A percentile compares a stretch with the other conserved stretches of the same genome.
These are phyloP conservation scores for Lentithecium fluviatile DNA, from an alignment of 495 filamentous ascomycete species.

Conservation along the genomic window DNA sequence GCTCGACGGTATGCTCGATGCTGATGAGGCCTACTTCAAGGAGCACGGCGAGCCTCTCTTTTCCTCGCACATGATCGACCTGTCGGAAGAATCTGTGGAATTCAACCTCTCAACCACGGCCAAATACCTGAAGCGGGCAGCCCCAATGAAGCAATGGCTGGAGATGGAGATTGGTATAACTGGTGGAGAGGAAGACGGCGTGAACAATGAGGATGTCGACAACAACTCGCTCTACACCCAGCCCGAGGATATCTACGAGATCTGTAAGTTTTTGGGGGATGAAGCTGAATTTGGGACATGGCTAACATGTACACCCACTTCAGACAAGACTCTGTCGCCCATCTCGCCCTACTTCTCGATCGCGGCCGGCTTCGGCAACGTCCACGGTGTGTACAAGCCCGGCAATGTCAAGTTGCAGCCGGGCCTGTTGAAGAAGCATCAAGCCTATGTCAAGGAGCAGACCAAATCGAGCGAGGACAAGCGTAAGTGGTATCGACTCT, in stretches of 20 bases:
- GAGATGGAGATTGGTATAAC: slow-evolving; percentile 98
- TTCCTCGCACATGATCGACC: slow-evolving; percentile 95
- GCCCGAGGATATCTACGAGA: slow-evolving; percentile 88
- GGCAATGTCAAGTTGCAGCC: slow-evolving; percentile 96
- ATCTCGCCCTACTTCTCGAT: slow-evolving; percentile 96
- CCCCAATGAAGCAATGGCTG: slow-evolving; percentile 96
- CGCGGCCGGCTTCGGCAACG: slow-evolving; percentile 97
- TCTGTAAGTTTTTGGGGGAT: slow-evolving; percentile 82
- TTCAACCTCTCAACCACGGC: slow-evolving; percentile 89
- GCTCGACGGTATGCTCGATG: slow-evolving; percentile 90
- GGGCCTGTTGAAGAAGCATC: slow-evolving; percentile 91
- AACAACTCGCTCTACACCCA: slow-evolving; percentile 85
- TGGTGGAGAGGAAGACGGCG: slow-evolving; percentile 94
- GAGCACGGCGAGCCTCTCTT: slow-evolving; percentile 85
- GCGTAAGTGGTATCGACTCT: too few relatives aligned
- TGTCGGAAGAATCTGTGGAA: slow-evolving; percentile 83
- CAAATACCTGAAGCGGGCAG: slow-evolving; percentile 76
- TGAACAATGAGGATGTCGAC: slow-evolving; percentile 84
- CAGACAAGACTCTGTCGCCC: background rate
- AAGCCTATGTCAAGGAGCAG: slow-evolving; percentile 81
- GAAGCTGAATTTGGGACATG: too few relatives aligned
- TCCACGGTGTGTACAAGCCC: slow-evolving; percentile 98
- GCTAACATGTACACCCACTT: slow-evolving; percentile 35
- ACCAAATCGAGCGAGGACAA: slow-evolving; percentile 65
- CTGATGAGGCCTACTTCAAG: slow-evolving; percentile 92